Base-by-base conservation (phyloP, 768 basidiomycete species). In the Rhodotorula babjevae region DNA sequence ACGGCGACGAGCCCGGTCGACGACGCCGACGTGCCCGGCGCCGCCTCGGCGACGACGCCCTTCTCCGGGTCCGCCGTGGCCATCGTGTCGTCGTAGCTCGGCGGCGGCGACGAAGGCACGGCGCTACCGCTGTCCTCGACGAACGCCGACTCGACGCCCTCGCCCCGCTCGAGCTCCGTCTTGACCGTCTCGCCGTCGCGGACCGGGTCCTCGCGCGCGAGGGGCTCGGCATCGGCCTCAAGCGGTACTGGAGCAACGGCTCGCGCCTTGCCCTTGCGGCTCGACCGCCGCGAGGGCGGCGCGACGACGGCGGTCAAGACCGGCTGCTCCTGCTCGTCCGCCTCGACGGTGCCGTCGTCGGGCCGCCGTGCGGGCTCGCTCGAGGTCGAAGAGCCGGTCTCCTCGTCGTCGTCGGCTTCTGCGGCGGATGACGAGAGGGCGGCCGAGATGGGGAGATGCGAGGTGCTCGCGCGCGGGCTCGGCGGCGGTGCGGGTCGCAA, bases 401-500 rank as follows among this genome's bases (percentile, higher is more conserved):
- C n/a, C n/a, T n/a, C n/a, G 9, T 19, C 31, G 3, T 15, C 60
- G n/a, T 61, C 58, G 14, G 36, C 14, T 9, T 7, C 11, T 2
- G 21, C 40, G 23, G 21, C 0, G 15, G 58, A 6, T 25, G 40
- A 58, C 46, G 14, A 15, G 57, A 21, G n/a, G 18, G 27, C 16
- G 27, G 29, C 16, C 12, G 60, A 49, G 61, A 68, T 55, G 15
- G 50, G 68, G 19, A 63, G 58, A 3, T 25, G 50, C 47, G 29
- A n/a, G 40, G 72, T 68, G 49, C 60, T 62, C 25, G 72, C 68
- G 8, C 68, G 46, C 6, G 68, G 60, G 7, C 65, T 69, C 15
- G 72, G 72, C 2, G 68, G 72, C 4, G 67, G 72, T 1, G 72
- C 33, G 3, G 72, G 72, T 16, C 67, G 63, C 18, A 69, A 47